Percentiles rank a stretch among this genome's conserved stretches.
These are phyloP conservation scores for Cystofilobasidium ferigula DNA, from an alignment of 768 basidiomycete species.

Conservation along the genomic window DNA sequence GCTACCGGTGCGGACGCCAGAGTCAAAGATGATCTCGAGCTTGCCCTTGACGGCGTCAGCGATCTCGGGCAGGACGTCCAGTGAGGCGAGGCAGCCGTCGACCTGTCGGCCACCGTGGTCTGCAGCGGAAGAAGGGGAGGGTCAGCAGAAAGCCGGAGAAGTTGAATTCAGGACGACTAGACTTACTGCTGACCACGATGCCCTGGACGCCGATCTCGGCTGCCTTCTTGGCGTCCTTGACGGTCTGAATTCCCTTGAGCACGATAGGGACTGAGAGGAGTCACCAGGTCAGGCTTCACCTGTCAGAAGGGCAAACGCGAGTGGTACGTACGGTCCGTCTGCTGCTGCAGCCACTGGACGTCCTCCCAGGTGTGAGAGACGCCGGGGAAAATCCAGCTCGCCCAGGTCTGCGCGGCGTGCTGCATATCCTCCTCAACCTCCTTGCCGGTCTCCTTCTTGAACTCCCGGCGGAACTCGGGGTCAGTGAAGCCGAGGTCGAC, in stretches of 20 bases:
- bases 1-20: slow-evolving; percentile 62
- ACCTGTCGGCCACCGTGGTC: slow-evolving; percentile 43
- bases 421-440: slow-evolving; percentile 36
- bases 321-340: background rate
- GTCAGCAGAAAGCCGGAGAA: background rate
- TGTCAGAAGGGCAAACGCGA: background rate
- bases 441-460: background rate
- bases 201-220: slow-evolving; percentile 58
- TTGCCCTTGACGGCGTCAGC: slow-evolving; percentile 55
- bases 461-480: slow-evolving; percentile 51
- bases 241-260: slow-evolving; percentile 55
- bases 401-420: slow-evolving; percentile 39
- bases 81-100: slow-evolving; percentile 64
- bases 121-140: background rate
- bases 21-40: slow-evolving; percentile 60
- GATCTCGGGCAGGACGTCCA: slow-evolving; percentile 60
- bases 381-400: slow-evolving; percentile 45
- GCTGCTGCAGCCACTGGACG: slow-evolving; percentile 40
- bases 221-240: slow-evolving; percentile 59
- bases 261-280: slow-evolving; percentile 41
- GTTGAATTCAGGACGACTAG: slow-evolving; percentile 24
- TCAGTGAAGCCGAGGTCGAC: slow-evolving; percentile 43
- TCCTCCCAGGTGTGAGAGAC: slow-evolving; percentile 60
- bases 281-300: background rate
- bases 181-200: slow-evolving; percentile 70